These are phyloP conservation scores for Diaporthe velutina DNA, from an alignment of 2,329 filamentous ascomycete species.

Conservation along the genomic window DNA sequence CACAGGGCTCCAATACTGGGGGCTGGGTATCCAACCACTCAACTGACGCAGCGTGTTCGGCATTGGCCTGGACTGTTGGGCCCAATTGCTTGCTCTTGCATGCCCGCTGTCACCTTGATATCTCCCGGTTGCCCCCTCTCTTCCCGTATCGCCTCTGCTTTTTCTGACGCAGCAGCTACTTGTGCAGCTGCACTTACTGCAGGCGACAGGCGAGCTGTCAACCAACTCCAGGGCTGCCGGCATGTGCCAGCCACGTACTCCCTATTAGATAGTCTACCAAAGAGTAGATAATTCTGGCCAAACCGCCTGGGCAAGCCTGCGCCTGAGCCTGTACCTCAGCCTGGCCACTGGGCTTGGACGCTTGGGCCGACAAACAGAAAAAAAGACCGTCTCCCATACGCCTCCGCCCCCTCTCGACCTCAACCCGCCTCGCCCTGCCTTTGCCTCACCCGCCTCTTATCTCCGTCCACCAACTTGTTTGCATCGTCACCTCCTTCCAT, in stretches of 20 bases:
- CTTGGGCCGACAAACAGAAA: slow-evolving; percentile 26
- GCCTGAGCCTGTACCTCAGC: neutral
- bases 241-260: slow-evolving; percentile 24
- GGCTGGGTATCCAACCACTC: slow-evolving; percentile 24
- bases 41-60: neutral
- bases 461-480: neutral
- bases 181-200: slow-evolving; percentile 17
- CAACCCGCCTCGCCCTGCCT: neutral
- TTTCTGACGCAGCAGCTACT: slow-evolving; percentile 10
- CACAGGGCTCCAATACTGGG: slow-evolving; percentile 3
- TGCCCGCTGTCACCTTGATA: neutral
- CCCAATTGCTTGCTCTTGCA: neutral
- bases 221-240: slow-evolving; percentile 28
- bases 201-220: slow-evolving; percentile 30
- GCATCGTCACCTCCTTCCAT: neutral
- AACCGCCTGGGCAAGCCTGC: neutral
- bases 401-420: neutral
- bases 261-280: neutral
- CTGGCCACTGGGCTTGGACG: neutral
- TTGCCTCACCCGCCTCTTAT: neutral
- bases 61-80: neutral
- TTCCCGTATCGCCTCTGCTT: slow-evolving; percentile 14
- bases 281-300: neutral
- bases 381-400: neutral
- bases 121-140: neutral